A percentile compares a stretch with the other conserved stretches of the same genome.
Conservation (phyloP, 768 basidiomycete species). For the Kwoniella newhampshirensis region DNA sequence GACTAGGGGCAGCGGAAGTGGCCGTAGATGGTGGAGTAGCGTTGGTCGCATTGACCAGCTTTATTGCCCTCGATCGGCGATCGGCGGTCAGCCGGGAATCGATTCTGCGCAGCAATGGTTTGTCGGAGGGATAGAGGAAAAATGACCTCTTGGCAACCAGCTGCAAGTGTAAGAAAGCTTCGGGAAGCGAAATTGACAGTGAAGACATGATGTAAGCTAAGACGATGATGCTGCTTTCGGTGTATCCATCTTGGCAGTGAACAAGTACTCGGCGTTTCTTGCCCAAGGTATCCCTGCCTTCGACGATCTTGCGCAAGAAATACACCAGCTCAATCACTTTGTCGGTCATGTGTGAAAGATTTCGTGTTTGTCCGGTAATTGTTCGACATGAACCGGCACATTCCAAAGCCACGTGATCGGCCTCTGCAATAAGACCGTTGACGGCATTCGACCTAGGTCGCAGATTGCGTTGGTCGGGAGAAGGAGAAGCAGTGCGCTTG, state of each 20-base stretch:
- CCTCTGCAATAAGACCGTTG: background rate
- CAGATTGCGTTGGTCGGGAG: constrained; percentile 16
- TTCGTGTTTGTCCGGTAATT: constrained; percentile 31
- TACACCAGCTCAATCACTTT: constrained; percentile 43
- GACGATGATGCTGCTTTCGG: constrained; percentile 85
- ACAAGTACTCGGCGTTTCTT: constrained; percentile 36
- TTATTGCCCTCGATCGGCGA: constrained; percentile 39
- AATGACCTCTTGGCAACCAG: constrained; percentile 63
- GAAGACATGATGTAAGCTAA: constrained; percentile 77
- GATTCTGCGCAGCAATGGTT: constrained; percentile 68
- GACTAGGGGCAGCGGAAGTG: background rate
- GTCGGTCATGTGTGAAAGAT: constrained; percentile 37
- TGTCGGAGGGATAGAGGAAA: constrained; percentile 84
- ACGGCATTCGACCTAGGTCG: constrained; percentile 5
- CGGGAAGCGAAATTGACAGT: constrained; percentile 62
- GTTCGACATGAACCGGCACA: constrained; percentile 43
- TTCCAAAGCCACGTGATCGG: constrained; percentile 31
- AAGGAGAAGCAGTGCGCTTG: constrained; percentile 30
- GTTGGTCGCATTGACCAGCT: constrained; percentile 25
- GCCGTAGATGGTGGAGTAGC: background rate
- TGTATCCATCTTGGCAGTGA: constrained; percentile 57
- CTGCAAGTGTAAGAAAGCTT: constrained; percentile 91
- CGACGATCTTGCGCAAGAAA: constrained; percentile 43
- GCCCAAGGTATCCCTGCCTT: constrained; percentile 30
- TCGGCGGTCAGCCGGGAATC: constrained; percentile 59